Conservation (phyloP, 2,329 filamentous ascomycete genomes). For the Microcyclosporella mali region DNA sequence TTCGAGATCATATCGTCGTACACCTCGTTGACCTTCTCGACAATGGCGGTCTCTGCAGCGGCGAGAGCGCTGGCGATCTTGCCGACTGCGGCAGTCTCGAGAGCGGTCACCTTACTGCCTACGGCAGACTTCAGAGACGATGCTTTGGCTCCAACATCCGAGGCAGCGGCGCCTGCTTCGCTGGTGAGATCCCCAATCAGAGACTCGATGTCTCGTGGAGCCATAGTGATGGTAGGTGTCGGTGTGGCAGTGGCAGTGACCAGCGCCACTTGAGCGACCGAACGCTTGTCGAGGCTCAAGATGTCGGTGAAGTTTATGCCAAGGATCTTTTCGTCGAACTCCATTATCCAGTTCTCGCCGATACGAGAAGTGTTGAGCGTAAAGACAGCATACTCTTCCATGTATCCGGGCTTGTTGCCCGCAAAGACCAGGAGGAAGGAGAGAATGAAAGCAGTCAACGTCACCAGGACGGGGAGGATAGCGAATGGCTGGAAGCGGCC, state of each 20-base stretch:
- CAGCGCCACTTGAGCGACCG: background rate
- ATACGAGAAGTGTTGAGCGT: slow-evolving; percentile 55
- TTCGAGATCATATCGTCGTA: slow-evolving; percentile 37
- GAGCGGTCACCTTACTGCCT: slow-evolving; percentile 18
- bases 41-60: slow-evolving; percentile 36
- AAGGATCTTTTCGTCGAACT: slow-evolving; percentile 25
- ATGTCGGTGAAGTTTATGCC: slow-evolving; percentile 15
- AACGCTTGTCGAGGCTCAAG: background rate
- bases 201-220: slow-evolving; percentile 20
- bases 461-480: slow-evolving; percentile 32
- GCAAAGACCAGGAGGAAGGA: slow-evolving; percentile 57
- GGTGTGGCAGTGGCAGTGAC: slow-evolving; percentile 7
- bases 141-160: slow-evolving; percentile 16
- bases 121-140: slow-evolving; percentile 20
- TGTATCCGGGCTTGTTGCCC: slow-evolving; percentile 50
- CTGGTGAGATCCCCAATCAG: slow-evolving; percentile 24
- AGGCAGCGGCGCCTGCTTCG: slow-evolving; percentile 9
- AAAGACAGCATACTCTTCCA: slow-evolving; percentile 53
- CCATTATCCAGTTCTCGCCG: slow-evolving; percentile 36
- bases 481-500: slow-evolving; percentile 1
- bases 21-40: slow-evolving; percentile 36
- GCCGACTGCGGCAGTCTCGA: slow-evolving; percentile 17
- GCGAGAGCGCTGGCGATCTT: slow-evolving; percentile 21
- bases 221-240: slow-evolving; percentile 18
- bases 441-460: slow-evolving; percentile 52